A percentile compares a stretch with the other conserved stretches of the same genome.
These are phyloP conservation scores for Esteya vermicola DNA, from an alignment of 2,329 filamentous ascomycete genomes.

Conservation along the genomic window DNA sequence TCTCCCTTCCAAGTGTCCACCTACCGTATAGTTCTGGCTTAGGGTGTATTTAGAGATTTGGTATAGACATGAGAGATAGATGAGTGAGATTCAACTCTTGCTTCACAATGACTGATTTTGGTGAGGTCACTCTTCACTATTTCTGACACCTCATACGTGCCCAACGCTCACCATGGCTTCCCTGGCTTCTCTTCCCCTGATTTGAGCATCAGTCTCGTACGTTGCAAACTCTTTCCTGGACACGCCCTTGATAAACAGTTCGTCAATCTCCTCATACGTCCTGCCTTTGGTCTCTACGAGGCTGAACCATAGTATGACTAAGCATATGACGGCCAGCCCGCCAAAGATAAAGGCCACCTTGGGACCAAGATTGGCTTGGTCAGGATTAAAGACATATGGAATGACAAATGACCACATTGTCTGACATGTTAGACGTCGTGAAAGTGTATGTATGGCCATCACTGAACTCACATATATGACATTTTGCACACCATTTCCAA, in stretches of 20 bases:
- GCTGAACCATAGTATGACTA: slow-evolving; percentile 8
- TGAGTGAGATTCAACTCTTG: no score
- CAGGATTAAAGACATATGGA: slow-evolving; percentile 24
- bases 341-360: slow-evolving; percentile 10
- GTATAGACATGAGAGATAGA: no score
- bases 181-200: no score
- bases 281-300: background rate
- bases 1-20: slow-evolving; percentile 79
- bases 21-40: slow-evolving; percentile 24
- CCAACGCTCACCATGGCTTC: no score
- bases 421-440: no score
- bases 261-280: background rate
- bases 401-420: slow-evolving; percentile 24
- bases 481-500: no score
- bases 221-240: slow-evolving; percentile 21
- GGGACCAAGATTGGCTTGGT: background rate
- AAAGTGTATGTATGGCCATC: slow-evolving; percentile 21
- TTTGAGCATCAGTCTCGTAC: no score
- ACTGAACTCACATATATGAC: slow-evolving; percentile 24
- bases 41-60: no score
- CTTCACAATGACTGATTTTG: no score
- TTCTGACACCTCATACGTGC: no score
- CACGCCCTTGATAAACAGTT: slow-evolving; percentile 19
- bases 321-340: slow-evolving; percentile 9
- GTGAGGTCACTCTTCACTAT: no score